Conservation (phyloP, 441 rosid genomes). For the Syzygium syzygioides region DNA sequence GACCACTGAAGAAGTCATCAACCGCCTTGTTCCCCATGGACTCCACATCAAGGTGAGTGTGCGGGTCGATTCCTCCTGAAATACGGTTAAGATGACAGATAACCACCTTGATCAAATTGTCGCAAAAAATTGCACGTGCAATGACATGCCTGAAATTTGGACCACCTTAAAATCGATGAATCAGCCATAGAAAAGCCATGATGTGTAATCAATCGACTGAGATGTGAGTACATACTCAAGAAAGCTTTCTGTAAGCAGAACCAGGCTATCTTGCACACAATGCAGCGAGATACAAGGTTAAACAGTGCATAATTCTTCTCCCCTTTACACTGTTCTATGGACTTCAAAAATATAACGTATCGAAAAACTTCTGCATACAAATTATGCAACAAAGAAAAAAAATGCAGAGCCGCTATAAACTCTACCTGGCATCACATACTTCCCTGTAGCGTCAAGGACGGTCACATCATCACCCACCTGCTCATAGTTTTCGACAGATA, state of each 20-base stretch:
- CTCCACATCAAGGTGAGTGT: slow-evolving; percentile 80
- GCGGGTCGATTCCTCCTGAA: slow-evolving; percentile 95
- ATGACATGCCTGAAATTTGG: not conserved
- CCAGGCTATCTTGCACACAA: not conserved
- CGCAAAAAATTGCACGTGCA: not conserved
- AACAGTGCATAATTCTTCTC: not conserved
- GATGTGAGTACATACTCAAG: not conserved
- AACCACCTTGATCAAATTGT: not conserved
- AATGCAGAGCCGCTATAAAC: not conserved
- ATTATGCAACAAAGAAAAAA: not conserved
- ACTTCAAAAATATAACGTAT: not conserved
- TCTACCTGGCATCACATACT: slow-evolving; percentile 89
- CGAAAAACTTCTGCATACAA: not conserved
- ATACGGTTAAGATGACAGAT: not conserved
- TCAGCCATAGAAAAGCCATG: not conserved
- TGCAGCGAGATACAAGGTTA: not conserved
- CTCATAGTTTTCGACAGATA: not conserved
- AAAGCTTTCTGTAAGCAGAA: not conserved
- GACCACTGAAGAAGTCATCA: slow-evolving; percentile 95
- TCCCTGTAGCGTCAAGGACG: slow-evolving; percentile 81
- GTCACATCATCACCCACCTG: slow-evolving; percentile 82
- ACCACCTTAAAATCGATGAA: not conserved
- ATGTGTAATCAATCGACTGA: not conserved
- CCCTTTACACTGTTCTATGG: not conserved
- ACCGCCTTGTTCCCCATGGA: slow-evolving; percentile 63